Conservation (phyloP, 2,329 filamentous ascomycete genomes). For the Colletotrichum echinochloae region DNA sequence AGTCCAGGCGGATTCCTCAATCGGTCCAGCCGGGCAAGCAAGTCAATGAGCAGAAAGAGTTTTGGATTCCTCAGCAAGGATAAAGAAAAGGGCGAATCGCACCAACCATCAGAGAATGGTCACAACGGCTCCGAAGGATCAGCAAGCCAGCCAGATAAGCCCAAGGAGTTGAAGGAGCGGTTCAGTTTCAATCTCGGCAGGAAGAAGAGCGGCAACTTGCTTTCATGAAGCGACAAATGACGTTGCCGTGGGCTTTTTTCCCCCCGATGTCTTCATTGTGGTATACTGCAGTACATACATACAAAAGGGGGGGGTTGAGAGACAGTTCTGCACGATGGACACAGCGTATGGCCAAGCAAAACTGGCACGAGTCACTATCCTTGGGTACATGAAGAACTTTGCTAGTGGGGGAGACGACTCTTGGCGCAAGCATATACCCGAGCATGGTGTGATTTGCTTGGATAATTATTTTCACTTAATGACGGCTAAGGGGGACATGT, state of each 20-base stretch:
- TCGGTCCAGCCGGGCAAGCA: slow-evolving; percentile 77
- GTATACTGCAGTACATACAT: slow-evolving; percentile 34
- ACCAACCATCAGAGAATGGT: slow-evolving; percentile 47
- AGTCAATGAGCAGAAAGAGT: slow-evolving; percentile 82
- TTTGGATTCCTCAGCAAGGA: slow-evolving; percentile 74
- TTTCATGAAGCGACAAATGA: slow-evolving; percentile 30
- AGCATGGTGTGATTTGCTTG: slow-evolving; percentile 39
- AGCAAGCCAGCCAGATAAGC: slow-evolving; percentile 54
- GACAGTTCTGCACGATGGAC: slow-evolving; percentile 19
- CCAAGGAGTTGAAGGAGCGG: slow-evolving; percentile 69
- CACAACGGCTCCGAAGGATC: slow-evolving; percentile 46
- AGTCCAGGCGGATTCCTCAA: slow-evolving; percentile 66
- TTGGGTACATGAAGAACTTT: slow-evolving; percentile 7
- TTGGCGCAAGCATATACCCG: slow-evolving; percentile 34
- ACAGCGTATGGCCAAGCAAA: neutral
- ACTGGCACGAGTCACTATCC: neutral
- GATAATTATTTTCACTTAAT: slow-evolving; percentile 37
- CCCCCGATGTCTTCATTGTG: slow-evolving; percentile 8
- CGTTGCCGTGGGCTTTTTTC: slow-evolving; percentile 2
- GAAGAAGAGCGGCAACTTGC: slow-evolving; percentile 74
- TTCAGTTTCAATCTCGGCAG: slow-evolving; percentile 76
- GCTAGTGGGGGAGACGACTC: neutral
- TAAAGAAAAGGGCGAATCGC: slow-evolving; percentile 49
- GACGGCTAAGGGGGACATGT: slow-evolving; percentile 22
- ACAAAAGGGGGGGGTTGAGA: slow-evolving; percentile 20